Conservation (phyloP, 106 monocot species). For the Posidonia australis region DNA sequence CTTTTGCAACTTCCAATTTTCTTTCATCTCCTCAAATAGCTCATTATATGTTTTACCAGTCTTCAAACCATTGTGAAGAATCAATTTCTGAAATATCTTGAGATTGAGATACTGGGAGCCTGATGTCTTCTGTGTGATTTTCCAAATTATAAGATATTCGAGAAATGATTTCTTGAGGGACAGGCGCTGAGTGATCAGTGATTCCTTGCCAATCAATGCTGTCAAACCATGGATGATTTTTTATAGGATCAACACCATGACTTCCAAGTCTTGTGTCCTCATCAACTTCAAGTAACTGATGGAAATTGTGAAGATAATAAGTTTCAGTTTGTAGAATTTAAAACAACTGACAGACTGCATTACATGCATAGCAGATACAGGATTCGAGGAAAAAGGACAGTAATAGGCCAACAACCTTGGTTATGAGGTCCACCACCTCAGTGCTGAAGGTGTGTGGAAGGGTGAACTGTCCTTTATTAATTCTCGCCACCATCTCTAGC, state of each 20-base stretch:
- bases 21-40: not conserved
- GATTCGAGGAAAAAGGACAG: not conserved
- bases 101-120: slow-evolving; percentile 18
- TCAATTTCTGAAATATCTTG: slow-evolving; percentile 29
- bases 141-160: slow-evolving; percentile 41
- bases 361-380: not conserved
- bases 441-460: slow-evolving; percentile 62
- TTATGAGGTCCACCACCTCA: slow-evolving; percentile 71
- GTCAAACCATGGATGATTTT: slow-evolving; percentile 70
- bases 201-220: slow-evolving; percentile 62
- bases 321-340: not conserved
- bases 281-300: slow-evolving; percentile 75
- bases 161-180: slow-evolving; percentile 56
- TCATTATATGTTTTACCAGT: slow-evolving; percentile 34
- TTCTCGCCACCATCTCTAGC: slow-evolving; percentile 62
- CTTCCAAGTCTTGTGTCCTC: slow-evolving; percentile 56
- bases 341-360: not conserved
- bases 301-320: not conserved
- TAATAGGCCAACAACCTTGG: slow-evolving; percentile 45
- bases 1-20: not conserved
- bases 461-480: slow-evolving; percentile 70
- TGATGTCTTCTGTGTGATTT: slow-evolving; percentile 31
- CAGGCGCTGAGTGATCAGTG: slow-evolving; percentile 39
- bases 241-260: slow-evolving; percentile 42
- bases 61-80: slow-evolving; percentile 63